phyloP scores from a whole-genome alignment of 2,329 filamentous ascomycete genomes.

The Graphilbum sp. region DNA sequence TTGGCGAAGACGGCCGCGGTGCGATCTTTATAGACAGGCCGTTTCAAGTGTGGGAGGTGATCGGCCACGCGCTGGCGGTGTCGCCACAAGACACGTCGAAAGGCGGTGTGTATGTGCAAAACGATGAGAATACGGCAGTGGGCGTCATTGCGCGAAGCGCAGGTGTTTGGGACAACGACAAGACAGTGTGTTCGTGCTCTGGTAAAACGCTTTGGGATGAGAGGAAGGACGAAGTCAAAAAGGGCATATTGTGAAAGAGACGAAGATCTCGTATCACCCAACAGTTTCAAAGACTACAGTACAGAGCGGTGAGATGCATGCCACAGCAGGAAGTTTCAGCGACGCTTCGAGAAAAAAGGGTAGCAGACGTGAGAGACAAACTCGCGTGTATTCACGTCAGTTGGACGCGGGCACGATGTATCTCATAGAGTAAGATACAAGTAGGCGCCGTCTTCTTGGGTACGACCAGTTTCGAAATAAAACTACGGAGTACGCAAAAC shows the following conservation, averaged over 20 bases:
- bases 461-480: too few relatives aligned
- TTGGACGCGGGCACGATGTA: too few relatives aligned
- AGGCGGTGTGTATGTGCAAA: constrained; percentile 39
- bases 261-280: neutral
- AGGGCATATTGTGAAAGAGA: constrained; percentile 69
- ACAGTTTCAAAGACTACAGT: too few relatives aligned
- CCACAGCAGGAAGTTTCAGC: too few relatives aligned
- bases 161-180: constrained; percentile 98
- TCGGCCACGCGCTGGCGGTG: constrained; percentile 82
- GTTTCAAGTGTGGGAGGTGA: constrained; percentile 89
- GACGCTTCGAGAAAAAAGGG: too few relatives aligned
- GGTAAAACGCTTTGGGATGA: constrained; percentile 98
- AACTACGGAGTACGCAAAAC: too few relatives aligned
- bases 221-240: constrained; percentile 70
- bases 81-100: constrained; percentile 43
- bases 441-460: too few relatives aligned
- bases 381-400: too few relatives aligned
- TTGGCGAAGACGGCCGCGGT: constrained; percentile 61
- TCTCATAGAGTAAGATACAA: too few relatives aligned
- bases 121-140: constrained; percentile 73
- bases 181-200: constrained; percentile 93
- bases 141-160: constrained; percentile 91
- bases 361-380: too few relatives aligned
- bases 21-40: constrained; percentile 65
- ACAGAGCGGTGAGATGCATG: too few relatives aligned